Evolutionary conservation across 768 basidiomycete species (phyloP).

Genomic region (Termitomyces sp.): DNA sequence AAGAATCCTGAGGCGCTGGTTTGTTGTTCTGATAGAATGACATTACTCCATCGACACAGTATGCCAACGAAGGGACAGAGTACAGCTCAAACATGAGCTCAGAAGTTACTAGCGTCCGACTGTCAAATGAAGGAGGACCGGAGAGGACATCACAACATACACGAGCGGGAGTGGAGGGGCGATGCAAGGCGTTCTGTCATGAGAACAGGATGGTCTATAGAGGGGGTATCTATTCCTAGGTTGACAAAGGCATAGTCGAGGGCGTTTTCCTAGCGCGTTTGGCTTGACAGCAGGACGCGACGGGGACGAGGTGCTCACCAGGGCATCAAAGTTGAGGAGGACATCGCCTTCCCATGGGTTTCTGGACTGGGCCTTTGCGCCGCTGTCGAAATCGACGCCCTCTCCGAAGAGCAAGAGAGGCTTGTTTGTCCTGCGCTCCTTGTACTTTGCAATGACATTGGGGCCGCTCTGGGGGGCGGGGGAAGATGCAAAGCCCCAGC

Average conservation of each 20-base stretch:
- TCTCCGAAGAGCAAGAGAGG: constrained; percentile 86
- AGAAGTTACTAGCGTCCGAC: constrained; percentile 64
- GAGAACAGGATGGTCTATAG: constrained; percentile 81
- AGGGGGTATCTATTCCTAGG: constrained; percentile 73
- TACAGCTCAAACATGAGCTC: constrained; percentile 97
- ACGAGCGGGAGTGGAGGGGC: constrained; percentile 79
- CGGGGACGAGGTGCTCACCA: constrained; percentile 54
- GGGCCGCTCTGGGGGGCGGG: constrained; percentile 50
- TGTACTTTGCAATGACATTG: constrained; percentile 82
- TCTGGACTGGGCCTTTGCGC: constrained; percentile 70
- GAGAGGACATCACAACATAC: constrained; percentile 41
- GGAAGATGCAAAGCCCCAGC: constrained; percentile 78
- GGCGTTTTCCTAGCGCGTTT: constrained; percentile 72
- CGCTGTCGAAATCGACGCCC: constrained; percentile 82
- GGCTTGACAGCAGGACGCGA: neutral
- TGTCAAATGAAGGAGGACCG: neutral
- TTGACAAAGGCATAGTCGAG: constrained; percentile 89
- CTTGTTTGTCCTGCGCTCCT: constrained; percentile 81
- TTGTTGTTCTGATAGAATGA: constrained; percentile 84
- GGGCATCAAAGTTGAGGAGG: constrained; percentile 83
- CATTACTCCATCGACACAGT: constrained; percentile 87
- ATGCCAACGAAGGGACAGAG: constrained; percentile 77
- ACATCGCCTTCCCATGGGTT: constrained; percentile 95
- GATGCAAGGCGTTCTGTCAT: constrained; percentile 93
- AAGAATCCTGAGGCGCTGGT: constrained; percentile 24